Conservation (phyloP, 768 basidiomycete species). For the Phanerodontia chrysosporium region DNA sequence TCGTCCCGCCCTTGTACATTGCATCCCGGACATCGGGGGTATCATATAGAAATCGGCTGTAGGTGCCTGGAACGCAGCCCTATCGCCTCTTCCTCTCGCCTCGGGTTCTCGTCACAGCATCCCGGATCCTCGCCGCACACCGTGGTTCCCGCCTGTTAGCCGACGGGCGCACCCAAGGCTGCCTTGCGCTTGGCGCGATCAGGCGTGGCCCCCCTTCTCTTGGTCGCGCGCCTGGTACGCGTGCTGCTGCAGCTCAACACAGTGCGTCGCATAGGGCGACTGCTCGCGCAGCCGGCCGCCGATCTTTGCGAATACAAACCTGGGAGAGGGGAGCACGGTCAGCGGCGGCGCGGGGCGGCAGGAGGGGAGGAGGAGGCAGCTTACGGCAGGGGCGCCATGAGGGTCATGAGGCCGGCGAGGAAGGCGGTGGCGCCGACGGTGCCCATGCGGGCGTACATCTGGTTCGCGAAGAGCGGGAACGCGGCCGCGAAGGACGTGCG, state of each 20-base stretch:
- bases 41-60: background rate
- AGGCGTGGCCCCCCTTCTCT: background rate
- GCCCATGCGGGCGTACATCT: conserved; percentile 49
- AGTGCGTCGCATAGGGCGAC: conserved; percentile 9
- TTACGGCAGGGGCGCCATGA: conserved; percentile 61
- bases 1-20: background rate
- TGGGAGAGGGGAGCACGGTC: background rate
- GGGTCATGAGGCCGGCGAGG: conserved; percentile 53
- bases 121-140: too few relatives aligned
- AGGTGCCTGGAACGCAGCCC: too few relatives aligned
- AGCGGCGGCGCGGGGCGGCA: conserved; percentile 11
- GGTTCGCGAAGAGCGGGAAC: conserved; percentile 46
- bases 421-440: conserved; percentile 66
- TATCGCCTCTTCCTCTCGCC: too few relatives aligned
- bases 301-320: conserved; percentile 16
- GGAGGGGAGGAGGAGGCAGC: conserved; percentile 20
- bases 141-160: too few relatives aligned
- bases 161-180: too few relatives aligned
- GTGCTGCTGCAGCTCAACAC: background rate
- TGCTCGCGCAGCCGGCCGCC: conserved; percentile 11
- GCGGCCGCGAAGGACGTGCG: conserved; percentile 40
- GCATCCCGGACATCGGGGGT: background rate
- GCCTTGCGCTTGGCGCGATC: background rate
- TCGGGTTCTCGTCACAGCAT: background rate
- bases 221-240: background rate